Evolutionary conservation across 2,329 filamentous ascomycete species (phyloP).

Genomic region (Westerdykella sp.): DNA sequence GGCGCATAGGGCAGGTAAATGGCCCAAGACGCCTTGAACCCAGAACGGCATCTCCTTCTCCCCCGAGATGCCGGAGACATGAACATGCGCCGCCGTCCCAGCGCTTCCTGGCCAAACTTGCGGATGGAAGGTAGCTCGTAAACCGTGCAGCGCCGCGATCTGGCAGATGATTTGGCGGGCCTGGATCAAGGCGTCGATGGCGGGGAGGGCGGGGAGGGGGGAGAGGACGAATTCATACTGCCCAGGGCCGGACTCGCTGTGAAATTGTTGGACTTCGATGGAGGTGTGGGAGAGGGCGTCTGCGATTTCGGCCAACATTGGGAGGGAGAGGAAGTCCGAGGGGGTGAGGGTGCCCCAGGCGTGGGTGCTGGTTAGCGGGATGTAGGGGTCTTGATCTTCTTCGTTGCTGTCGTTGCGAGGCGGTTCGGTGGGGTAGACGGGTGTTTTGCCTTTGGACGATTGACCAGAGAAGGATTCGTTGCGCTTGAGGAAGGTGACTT

Average conservation of each 20-base stretch:
- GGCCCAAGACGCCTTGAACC: constrained; percentile 61
- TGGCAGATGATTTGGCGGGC: constrained; percentile 63
- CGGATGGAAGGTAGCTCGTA: constrained; percentile 67
- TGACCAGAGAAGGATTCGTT: constrained; percentile 14
- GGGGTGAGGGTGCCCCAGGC: constrained; percentile 64
- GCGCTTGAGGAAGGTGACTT: constrained; percentile 63
- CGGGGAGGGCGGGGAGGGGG: constrained; percentile 55
- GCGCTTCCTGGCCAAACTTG: constrained; percentile 54
- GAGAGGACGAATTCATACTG: constrained; percentile 75
- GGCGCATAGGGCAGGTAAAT: constrained; percentile 61
- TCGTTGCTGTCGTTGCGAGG: not conserved
- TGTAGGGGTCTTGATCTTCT: constrained; percentile 23
- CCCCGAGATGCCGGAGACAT: constrained; percentile 53
- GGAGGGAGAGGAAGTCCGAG: constrained; percentile 54
- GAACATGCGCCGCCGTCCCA: constrained; percentile 63
- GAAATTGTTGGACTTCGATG: constrained; percentile 65
- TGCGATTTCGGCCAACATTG: constrained; percentile 61
- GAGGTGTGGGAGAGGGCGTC: constrained; percentile 54
- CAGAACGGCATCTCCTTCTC: constrained; percentile 58
- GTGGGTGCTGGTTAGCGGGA: constrained; percentile 56
- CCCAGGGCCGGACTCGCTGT: constrained; percentile 65
- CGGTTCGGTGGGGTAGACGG: constrained; percentile 1
- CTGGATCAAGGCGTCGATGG: constrained; percentile 66
- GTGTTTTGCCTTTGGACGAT: constrained; percentile 2
- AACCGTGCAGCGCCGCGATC: constrained; percentile 55